phyloP scores from a whole-genome alignment of 1,284 basidiomycete species.

The Xerocomus minutiporus region DNA sequence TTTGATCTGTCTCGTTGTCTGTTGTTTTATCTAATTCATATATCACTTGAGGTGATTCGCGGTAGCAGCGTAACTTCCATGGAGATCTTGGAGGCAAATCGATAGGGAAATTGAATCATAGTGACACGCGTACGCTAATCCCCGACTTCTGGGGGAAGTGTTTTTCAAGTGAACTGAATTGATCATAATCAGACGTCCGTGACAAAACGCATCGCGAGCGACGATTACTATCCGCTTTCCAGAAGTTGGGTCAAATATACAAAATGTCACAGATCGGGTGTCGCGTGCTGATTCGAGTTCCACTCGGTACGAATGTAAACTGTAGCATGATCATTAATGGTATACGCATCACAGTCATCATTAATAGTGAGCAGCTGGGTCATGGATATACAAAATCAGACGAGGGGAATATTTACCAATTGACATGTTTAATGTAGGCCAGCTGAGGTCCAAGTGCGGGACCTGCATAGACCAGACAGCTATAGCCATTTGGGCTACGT shows the following conservation, averaged over 20 bases:
- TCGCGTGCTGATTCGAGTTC: not conserved
- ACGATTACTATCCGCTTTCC: not conserved
- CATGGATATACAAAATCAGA: not conserved
- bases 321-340: not conserved
- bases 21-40: slow-evolving; percentile 8
- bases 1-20: slow-evolving; percentile 15
- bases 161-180: not conserved
- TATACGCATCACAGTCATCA: not conserved
- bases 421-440: not conserved
- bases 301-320: not conserved
- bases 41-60: slow-evolving; percentile 72
- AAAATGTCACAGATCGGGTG: not conserved
- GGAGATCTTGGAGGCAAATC: slow-evolving; percentile 73
- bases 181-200: not conserved
- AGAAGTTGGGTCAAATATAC: not conserved
- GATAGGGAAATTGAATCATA: slow-evolving; percentile 25
- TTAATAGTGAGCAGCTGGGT: not conserved
- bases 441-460: not conserved
- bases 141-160: no score
- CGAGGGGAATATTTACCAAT: not conserved
- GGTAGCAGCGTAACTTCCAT: slow-evolving; percentile 93
- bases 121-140: not conserved
- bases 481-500: not conserved
- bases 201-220: not conserved
- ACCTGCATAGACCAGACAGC: not conserved